Conservation (phyloP, 2,329 filamentous ascomycete species). For the Ophiognomonia clavigignenti-juglandacearum region DNA sequence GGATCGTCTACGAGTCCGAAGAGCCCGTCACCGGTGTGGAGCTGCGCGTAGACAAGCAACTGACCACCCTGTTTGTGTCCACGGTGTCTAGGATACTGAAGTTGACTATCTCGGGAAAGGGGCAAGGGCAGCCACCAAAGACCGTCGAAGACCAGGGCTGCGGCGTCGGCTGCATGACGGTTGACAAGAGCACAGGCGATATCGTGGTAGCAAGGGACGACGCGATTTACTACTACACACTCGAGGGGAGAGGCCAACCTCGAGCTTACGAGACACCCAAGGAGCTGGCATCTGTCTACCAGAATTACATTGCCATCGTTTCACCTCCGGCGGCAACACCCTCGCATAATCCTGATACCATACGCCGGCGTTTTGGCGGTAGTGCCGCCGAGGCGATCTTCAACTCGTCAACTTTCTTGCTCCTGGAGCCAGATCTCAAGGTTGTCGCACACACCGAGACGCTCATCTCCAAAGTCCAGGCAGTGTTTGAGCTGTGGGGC, state of each 20-base stretch:
- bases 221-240: slow-evolving; percentile 88
- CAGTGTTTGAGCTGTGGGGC: slow-evolving; percentile 82
- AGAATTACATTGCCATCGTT: slow-evolving; percentile 82
- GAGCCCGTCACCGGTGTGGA: slow-evolving; percentile 93
- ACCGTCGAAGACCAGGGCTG: slow-evolving; percentile 87
- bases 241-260: slow-evolving; percentile 79
- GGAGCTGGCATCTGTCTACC: slow-evolving; percentile 71
- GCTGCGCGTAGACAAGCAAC: slow-evolving; percentile 54
- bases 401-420: slow-evolving; percentile 79
- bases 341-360: slow-evolving; percentile 50
- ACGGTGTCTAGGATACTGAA: slow-evolving; percentile 86
- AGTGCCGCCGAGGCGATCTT: slow-evolving; percentile 72
- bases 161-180: slow-evolving; percentile 89
- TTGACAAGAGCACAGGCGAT: slow-evolving; percentile 74
- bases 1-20: slow-evolving; percentile 93
- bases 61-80: slow-evolving; percentile 83
- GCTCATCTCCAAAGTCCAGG: slow-evolving; percentile 72
- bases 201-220: slow-evolving; percentile 92
- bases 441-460: slow-evolving; percentile 88
- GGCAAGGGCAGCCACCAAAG: slow-evolving; percentile 83
- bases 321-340: slow-evolving; percentile 64
- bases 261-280: slow-evolving; percentile 92
- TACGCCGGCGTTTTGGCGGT: slow-evolving; percentile 69
- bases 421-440: slow-evolving; percentile 87
- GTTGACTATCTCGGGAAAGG: slow-evolving; percentile 78